A percentile compares a stretch with the other conserved stretches of the same genome.
Evolutionary conservation across 2,329 filamentous ascomycete genomes (phyloP).

Genomic region (Aphanoascus verrucosus): DNA sequence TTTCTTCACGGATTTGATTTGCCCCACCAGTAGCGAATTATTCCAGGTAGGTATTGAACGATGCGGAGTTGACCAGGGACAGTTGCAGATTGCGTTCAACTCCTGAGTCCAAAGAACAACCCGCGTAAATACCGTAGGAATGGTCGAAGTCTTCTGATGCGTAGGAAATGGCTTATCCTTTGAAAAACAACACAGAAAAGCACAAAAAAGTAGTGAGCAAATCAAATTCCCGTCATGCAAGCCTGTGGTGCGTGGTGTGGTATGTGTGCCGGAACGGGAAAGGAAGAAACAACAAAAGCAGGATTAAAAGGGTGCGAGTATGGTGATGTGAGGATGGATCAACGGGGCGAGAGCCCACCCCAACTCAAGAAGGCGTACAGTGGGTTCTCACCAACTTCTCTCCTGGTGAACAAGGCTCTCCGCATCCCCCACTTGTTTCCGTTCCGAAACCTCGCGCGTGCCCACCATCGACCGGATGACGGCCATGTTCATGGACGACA

Average conservation of each 20-base stretch:
- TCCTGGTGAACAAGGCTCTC: conserved; percentile 60
- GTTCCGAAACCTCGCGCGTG: conserved; percentile 65
- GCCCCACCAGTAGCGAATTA: not conserved
- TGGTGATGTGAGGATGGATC: no score
- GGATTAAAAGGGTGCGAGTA: no score
- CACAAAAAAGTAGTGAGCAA: conserved; percentile 10
- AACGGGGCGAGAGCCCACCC: conserved; percentile 12
- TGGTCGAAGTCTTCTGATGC: conserved; percentile 9
- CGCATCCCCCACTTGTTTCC: conserved; percentile 82
- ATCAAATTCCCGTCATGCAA: no score
- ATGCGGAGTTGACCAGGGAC: not conserved
- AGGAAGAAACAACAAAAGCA: not conserved
- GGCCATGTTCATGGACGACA: conserved; percentile 43
- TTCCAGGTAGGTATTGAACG: not conserved
- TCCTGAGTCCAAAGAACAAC: conserved; percentile 1
- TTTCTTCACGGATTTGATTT: not conserved
- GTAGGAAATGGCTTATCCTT: conserved; percentile 11
- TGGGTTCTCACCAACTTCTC: conserved; percentile 17
- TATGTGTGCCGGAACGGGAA: conserved; percentile 7
- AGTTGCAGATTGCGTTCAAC: not conserved
- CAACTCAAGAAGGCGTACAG: no score
- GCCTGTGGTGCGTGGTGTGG: no score
- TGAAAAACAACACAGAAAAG: conserved; percentile 3
- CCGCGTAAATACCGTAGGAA: conserved; percentile 8
- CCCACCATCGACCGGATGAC: conserved; percentile 60